Conservation (phyloP, 139 green algal species). For the Parachlorella kessleri region DNA sequence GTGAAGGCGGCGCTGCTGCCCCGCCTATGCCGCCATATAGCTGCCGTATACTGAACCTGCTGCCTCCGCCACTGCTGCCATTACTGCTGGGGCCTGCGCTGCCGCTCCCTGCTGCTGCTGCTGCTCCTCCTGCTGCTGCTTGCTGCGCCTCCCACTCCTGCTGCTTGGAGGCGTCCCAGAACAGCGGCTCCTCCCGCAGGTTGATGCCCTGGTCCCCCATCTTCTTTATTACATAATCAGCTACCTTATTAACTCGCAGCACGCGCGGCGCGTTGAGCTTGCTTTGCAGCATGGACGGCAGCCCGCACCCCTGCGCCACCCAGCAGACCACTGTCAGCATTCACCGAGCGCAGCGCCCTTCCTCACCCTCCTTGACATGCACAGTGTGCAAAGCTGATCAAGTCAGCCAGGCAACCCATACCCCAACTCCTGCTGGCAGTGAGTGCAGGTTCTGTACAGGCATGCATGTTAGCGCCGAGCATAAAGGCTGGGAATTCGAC, state of each 20-base stretch:
- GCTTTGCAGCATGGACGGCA: constrained; percentile 75
- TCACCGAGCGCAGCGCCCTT: too few species aligned
- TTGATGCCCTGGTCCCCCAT: constrained; percentile 27
- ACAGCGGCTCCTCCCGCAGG: constrained; percentile 29
- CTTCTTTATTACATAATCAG: constrained; percentile 29
- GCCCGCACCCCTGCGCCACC: constrained; percentile 53
- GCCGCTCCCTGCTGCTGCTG: constrained; percentile 46
- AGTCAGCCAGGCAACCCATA: too few species aligned
- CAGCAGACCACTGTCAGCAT: too few species aligned
- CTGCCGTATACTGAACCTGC: background rate
- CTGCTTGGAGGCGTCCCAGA: constrained; percentile 19
- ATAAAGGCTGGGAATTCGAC: too few species aligned
- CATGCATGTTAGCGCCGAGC: too few species aligned
- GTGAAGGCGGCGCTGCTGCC: background rate
- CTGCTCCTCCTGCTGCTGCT: background rate
- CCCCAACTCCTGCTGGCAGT: too few species aligned
- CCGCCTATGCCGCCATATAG: background rate
- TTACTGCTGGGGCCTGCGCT: constrained; percentile 16
- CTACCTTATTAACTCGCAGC: constrained; percentile 80
- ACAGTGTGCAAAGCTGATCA: too few species aligned
- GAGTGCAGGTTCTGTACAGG: too few species aligned
- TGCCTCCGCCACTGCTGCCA: background rate
- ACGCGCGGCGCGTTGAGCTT: constrained; percentile 87
- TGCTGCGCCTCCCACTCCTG: constrained; percentile 20
- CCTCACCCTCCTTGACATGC: too few species aligned